Percentiles rank a stretch among this genome's conserved stretches.
Evolutionary conservation across 345 rosid species (phyloP).

Genomic region (Boechera stricta): DNA sequence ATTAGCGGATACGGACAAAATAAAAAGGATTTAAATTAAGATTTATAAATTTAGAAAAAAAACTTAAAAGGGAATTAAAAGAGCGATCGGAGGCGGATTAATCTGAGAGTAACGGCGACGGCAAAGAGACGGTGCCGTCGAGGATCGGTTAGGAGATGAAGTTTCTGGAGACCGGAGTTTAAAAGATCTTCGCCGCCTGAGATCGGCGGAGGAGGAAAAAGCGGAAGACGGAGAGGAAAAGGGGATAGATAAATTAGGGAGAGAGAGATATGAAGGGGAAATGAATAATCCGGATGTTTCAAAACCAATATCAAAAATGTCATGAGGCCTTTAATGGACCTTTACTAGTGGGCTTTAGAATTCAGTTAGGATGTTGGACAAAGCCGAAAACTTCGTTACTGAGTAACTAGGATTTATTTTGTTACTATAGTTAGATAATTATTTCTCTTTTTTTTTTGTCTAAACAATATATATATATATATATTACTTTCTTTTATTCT

Average conservation of each 20-base stretch:
- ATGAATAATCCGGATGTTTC: not conserved
- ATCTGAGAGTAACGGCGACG: conserved; percentile 1
- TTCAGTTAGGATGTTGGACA: no score
- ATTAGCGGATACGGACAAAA: conserved; percentile 33
- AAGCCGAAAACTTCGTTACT: no score
- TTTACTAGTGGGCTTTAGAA: not conserved
- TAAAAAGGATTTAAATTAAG: not conserved
- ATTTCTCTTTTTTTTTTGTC: no score
- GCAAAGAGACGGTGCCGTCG: not conserved
- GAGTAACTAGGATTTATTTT: no score
- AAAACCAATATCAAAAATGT: not conserved
- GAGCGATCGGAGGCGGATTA: not conserved
- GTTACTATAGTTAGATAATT: no score
- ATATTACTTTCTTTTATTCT: no score
- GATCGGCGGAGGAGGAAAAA: conserved; percentile 22
- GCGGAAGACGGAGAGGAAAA: not conserved
- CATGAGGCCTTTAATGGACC: conserved; percentile 10
- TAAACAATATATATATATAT: no score
- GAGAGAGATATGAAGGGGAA: not conserved
- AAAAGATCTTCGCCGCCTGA: not conserved
- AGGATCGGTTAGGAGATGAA: not conserved
- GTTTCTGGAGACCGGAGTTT: not conserved
- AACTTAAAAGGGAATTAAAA: not conserved
- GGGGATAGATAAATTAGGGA: not conserved
- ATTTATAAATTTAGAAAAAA: no score